Evolutionary conservation across 768 basidiomycete genomes (phyloP).

Genomic region (Suillus clintonianus): DNA sequence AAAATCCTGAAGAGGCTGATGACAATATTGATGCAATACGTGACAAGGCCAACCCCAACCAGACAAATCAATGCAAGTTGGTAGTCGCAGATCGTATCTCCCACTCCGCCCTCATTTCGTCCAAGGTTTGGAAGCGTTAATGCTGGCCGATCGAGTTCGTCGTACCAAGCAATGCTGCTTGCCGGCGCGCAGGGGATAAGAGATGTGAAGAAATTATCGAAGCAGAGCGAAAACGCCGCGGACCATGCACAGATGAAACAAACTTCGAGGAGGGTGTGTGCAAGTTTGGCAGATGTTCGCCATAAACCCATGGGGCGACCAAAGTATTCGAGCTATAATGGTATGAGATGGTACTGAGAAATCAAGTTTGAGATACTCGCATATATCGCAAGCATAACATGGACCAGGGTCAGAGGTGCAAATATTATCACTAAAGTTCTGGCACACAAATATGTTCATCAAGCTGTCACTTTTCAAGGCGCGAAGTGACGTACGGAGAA

Average conservation of each 20-base stretch:
- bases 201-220: slow-evolving; percentile 92
- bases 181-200: slow-evolving; percentile 72
- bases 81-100: slow-evolving; percentile 66
- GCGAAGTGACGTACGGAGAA: slow-evolving; percentile 60
- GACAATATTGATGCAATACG: slow-evolving; percentile 83
- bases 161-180: slow-evolving; percentile 72
- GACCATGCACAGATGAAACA: slow-evolving; percentile 95
- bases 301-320: slow-evolving; percentile 90
- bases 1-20: slow-evolving; percentile 87
- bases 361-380: slow-evolving; percentile 43
- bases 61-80: slow-evolving; percentile 79
- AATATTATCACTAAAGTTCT: slow-evolving; percentile 86
- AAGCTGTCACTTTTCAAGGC: not conserved
- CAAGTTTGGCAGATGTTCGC: slow-evolving; percentile 84
- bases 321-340: slow-evolving; percentile 82
- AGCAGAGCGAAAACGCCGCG: slow-evolving; percentile 81
- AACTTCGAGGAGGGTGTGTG: slow-evolving; percentile 85
- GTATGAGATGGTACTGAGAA: slow-evolving; percentile 16
- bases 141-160: slow-evolving; percentile 51
- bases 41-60: slow-evolving; percentile 73
- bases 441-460: not conserved
- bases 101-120: slow-evolving; percentile 45
- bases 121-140: slow-evolving; percentile 34
- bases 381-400: slow-evolving; percentile 86
- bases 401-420: slow-evolving; percentile 77